Evolutionary conservation across 148 eudicot genomes (phyloP).

Genomic region (Fagopyrum esculentum): DNA sequence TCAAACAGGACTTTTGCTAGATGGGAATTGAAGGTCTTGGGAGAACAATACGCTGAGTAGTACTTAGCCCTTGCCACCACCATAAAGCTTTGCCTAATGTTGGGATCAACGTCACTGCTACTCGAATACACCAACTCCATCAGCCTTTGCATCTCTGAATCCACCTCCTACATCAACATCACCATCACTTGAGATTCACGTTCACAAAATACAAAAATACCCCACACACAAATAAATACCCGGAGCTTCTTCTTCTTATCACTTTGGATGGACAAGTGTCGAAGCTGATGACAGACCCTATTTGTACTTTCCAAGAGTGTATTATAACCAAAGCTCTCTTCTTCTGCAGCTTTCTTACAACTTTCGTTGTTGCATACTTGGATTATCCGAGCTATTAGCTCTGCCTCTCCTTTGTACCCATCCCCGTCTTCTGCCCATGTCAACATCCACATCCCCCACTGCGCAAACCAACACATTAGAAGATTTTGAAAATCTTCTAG

Average conservation of each 20-base stretch:
- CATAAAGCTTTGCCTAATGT: constrained; percentile 46
- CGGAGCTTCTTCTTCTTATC: background rate
- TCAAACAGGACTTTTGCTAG: constrained; percentile 65
- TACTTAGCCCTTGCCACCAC: constrained; percentile 50
- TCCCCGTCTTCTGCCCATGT: constrained; percentile 56
- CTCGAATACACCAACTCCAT: constrained; percentile 35
- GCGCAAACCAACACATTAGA: background rate
- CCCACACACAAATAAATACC: background rate
- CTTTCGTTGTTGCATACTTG: constrained; percentile 33
- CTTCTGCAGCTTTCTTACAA: background rate
- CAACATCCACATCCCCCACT: constrained; percentile 75
- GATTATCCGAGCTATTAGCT: constrained; percentile 41
- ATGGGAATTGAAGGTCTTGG: constrained; percentile 35
- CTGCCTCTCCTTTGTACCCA: constrained; percentile 41
- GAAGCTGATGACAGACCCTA: constrained; percentile 41
- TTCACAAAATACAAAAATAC: background rate
- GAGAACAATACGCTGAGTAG: constrained; percentile 45
- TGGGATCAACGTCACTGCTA: constrained; percentile 28
- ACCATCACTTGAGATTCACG: background rate
- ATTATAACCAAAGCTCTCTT: constrained; percentile 13
- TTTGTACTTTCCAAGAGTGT: constrained; percentile 34
- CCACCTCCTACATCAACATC: constrained; percentile 17
- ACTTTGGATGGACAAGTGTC: constrained; percentile 17
- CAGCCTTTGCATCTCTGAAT: constrained; percentile 48
- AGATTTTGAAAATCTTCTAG: background rate